phyloP scores from a whole-genome alignment of 78 protist genomes.

The Dictyostelium capitatum region DNA sequence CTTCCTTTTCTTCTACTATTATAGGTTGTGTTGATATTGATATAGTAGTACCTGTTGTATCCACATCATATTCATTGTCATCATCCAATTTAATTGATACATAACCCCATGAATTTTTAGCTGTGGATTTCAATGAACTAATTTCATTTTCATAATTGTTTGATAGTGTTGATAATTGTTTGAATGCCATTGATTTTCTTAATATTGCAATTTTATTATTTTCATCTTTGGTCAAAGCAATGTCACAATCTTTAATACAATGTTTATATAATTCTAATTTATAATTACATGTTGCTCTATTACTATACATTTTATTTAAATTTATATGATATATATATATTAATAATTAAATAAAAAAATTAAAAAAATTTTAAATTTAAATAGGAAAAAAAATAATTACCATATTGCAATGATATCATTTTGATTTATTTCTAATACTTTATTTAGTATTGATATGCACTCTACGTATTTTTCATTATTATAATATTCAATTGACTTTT shows the following conservation, averaged over 20 bases:
- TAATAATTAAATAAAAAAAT: neutral
- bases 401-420: constrained; percentile 48
- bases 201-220: constrained; percentile 16
- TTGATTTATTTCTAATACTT: neutral
- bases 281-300: constrained; percentile 78
- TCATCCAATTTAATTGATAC: neutral
- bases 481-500: neutral
- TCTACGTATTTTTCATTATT: constrained; percentile 41
- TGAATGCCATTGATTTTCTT: neutral
- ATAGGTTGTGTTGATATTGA: neutral
- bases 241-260: constrained; percentile 71
- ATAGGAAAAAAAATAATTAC: neutral
- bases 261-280: constrained; percentile 37
- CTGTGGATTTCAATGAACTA: neutral
- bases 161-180: neutral
- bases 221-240: neutral
- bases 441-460: constrained; percentile 9
- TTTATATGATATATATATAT: neutral
- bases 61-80: neutral
- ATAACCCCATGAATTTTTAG: constrained; percentile 26
- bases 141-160: neutral
- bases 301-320: neutral
- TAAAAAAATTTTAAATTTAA: neutral
- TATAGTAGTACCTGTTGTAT: neutral
- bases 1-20: neutral